phyloP scores from a whole-genome alignment of 225 moss, liverwort and hornwort genomes.

The Pleurozium schreberi region DNA sequence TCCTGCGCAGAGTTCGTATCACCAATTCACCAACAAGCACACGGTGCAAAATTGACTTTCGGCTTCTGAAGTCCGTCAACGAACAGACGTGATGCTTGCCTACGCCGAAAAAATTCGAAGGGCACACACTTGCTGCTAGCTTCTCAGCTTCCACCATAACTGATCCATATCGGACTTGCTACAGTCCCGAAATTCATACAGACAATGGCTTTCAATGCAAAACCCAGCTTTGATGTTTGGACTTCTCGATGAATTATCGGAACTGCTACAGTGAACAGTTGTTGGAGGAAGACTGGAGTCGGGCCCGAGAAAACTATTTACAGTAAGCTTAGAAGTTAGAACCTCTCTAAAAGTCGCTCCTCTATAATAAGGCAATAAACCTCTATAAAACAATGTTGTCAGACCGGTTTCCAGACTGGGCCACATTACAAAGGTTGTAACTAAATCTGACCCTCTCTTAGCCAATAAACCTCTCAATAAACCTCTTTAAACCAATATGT shows the following conservation, averaged over 20 bases:
- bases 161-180: neutral
- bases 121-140: no score
- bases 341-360: no score
- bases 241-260: neutral
- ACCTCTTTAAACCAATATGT: no score
- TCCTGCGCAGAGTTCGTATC: neutral
- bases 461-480: no score
- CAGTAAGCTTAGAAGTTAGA: no score
- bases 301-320: no score
- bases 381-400: no score
- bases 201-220: neutral
- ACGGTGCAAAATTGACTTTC: neutral
- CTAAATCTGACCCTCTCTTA: no score
- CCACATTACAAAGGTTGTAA: no score
- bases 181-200: neutral
- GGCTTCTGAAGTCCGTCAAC: neutral
- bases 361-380: no score
- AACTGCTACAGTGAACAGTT: neutral
- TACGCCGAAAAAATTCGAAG: neutral
- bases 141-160: neutral
- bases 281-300: neutral
- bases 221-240: neutral
- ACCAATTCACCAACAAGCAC: neutral
- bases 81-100: no score
- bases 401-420: no score